phyloP scores from a whole-genome alignment of 2,329 filamentous ascomycete species.

The Onygenales sp. region DNA sequence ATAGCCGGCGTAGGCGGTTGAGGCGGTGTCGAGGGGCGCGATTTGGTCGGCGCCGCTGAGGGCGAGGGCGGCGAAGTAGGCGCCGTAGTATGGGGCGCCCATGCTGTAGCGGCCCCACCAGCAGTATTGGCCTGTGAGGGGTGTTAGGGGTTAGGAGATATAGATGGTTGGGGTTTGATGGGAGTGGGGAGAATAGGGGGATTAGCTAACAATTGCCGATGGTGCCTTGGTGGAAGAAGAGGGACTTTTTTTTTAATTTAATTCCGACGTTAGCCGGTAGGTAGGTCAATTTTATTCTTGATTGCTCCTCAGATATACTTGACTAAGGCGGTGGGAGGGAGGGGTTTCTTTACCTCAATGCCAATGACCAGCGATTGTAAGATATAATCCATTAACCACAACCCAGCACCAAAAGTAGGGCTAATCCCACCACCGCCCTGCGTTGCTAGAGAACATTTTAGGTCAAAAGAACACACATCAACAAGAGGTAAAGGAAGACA shows the following conservation, averaged over 20 bases:
- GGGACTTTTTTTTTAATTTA: slow-evolving; percentile 6
- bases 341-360: slow-evolving; percentile 16
- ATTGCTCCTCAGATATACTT: neutral
- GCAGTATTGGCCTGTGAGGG: slow-evolving; percentile 32
- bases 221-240: slow-evolving; percentile 44
- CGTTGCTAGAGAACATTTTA: slow-evolving; percentile 17
- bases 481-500: neutral
- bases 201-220: slow-evolving; percentile 39
- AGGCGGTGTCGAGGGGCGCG: neutral
- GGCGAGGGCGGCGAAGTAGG: slow-evolving; percentile 33
- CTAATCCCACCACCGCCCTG: slow-evolving; percentile 32
- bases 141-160: neutral
- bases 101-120: slow-evolving; percentile 41
- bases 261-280: neutral
- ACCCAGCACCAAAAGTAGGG: slow-evolving; percentile 40
- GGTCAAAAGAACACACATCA: neutral
- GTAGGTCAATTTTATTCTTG: neutral
- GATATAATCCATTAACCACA: slow-evolving; percentile 44
- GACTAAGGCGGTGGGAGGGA: neutral
- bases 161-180: neutral
- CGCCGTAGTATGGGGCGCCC: slow-evolving; percentile 45
- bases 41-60: neutral
- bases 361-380: slow-evolving; percentile 24
- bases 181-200: neutral
- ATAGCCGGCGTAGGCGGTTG: slow-evolving; percentile 20